Evolutionary conservation across 352 stramenopile species (phyloP), one percentile per base, ranked within the genome.

Genomic region (Pythium grandisporangium): DNA sequence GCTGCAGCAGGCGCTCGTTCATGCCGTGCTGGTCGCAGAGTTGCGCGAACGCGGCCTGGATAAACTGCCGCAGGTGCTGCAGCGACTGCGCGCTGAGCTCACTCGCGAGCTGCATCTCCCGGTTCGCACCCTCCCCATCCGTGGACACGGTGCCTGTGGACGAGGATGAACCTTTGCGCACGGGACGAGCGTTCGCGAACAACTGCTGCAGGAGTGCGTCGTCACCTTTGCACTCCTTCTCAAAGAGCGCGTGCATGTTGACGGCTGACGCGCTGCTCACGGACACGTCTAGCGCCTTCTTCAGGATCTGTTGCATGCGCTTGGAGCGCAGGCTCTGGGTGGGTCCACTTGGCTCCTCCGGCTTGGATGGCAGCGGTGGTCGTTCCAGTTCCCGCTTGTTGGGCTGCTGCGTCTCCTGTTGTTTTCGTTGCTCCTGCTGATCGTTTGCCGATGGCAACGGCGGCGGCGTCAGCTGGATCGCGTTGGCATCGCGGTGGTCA

Each of bases 271-370:
- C 69, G 19, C 47, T 42, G 33, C 74, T 67, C 19, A 83, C 58
- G 17, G 69, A 76, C 20, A 79, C 64, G 32, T 83, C 65, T 35
- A 85, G 55, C 34, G 72, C 72, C 53, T 83, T 85, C 53, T 76
- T 63, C 0, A 83, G 57, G 25, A 74, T 79, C 48, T 75, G 36
- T 42, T 66, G 55, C 72, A 83, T 75, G 45, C 72, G 66, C 46
- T 67, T 59, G 58, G 69, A 69, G 19, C 67, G 68, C 46, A 60
- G 52, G 43, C 50, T 57, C n/a, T n/a, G n/a, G n/a, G n/a, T n/a
- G n/a, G n/a, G n/a, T n/a, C n/a, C n/a, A n/a, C n/a, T n/a, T n/a
- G n/a, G n/a, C n/a, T n/a, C n/a, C n/a, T n/a, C n/a, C n/a, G n/a
- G n/a, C n/a, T n/a, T n/a, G n/a, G n/a, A n/a, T n/a, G 8, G 45